Percentiles rank a stretch among this genome's conserved stretches.
phyloP scores from a whole-genome alignment of 2,329 filamentous ascomycete genomes.

The Orbilia blumenaviensis region DNA sequence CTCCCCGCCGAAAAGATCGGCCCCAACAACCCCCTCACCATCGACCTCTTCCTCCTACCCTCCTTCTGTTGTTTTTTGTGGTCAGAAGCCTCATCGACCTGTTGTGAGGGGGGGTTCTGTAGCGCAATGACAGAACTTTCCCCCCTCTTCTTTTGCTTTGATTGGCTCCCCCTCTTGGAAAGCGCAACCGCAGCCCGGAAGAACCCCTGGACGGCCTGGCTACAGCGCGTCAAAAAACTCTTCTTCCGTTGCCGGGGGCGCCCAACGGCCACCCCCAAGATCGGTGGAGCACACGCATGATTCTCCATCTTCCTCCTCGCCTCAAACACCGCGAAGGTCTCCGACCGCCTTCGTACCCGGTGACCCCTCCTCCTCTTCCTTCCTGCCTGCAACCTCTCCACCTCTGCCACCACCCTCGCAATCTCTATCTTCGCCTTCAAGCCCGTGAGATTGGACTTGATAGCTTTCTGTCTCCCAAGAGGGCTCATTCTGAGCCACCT shows the following conservation, averaged over 20 bases:
- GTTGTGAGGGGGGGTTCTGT: not conserved
- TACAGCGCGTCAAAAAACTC: not conserved
- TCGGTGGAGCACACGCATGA: not conserved
- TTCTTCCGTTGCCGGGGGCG: not conserved
- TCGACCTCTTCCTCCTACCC: slow-evolving; percentile 25
- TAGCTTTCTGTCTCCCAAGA: not conserved
- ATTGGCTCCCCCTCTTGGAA: slow-evolving; percentile 4
- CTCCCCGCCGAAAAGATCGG: not conserved
- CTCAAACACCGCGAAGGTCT: slow-evolving; percentile 9
- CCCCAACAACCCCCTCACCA: slow-evolving; percentile 12
- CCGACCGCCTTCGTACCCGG: not conserved
- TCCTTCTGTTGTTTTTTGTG: slow-evolving; percentile 1
- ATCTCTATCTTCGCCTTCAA: not conserved
- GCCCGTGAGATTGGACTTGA: slow-evolving; percentile 4
- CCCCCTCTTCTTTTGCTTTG: not conserved
- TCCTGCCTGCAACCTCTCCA: too few species aligned
- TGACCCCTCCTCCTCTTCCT: not conserved
- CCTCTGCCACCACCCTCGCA: not conserved
- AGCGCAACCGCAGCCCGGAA: slow-evolving; percentile 9
- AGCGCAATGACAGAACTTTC: not conserved
- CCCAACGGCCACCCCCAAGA: not conserved
- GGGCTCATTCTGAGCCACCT: slow-evolving; percentile 15
- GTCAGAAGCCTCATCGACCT: not conserved
- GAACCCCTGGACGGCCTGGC: slow-evolving; percentile 4
- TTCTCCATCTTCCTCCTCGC: not conserved